Evolutionary conservation across 164 flowering plant species (phyloP).

Genomic region (Macadamia tetraphylla): DNA sequence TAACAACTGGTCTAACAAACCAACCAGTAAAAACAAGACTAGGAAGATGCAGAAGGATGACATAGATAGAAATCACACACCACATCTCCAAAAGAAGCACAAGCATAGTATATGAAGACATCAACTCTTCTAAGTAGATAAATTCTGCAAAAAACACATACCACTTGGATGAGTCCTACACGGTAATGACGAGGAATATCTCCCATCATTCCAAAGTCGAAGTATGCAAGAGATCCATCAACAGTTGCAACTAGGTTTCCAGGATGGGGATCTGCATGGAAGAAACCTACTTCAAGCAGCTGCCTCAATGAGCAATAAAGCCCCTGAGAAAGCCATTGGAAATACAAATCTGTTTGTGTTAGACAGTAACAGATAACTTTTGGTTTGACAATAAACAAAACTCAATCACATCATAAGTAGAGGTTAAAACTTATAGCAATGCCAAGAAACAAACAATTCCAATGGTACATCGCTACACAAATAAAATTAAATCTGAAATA

Average conservation of each 20-base stretch:
- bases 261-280: constrained; percentile 99
- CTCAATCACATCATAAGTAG: too few species aligned
- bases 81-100: too few species aligned
- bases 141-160: constrained; percentile 22
- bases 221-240: constrained; percentile 83
- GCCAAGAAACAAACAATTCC: not conserved
- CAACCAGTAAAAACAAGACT: too few species aligned
- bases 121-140: too few species aligned
- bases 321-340: constrained; percentile 44
- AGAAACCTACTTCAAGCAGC: constrained; percentile 94
- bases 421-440: not conserved
- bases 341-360: not conserved
- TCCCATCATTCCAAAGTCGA: constrained; percentile 99
- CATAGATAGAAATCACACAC: too few species aligned
- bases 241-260: constrained; percentile 86
- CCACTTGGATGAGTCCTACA: constrained; percentile 92
- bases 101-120: too few species aligned
- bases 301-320: constrained; percentile 87
- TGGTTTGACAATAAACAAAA: not conserved
- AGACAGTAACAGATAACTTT: not conserved
- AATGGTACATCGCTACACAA: not conserved
- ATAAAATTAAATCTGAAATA: not conserved
- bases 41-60: too few species aligned
- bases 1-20: too few species aligned
- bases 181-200: constrained; percentile 94